Base-by-base conservation (phyloP, 331 rosid species). In the Rosa hybrid region DNA sequence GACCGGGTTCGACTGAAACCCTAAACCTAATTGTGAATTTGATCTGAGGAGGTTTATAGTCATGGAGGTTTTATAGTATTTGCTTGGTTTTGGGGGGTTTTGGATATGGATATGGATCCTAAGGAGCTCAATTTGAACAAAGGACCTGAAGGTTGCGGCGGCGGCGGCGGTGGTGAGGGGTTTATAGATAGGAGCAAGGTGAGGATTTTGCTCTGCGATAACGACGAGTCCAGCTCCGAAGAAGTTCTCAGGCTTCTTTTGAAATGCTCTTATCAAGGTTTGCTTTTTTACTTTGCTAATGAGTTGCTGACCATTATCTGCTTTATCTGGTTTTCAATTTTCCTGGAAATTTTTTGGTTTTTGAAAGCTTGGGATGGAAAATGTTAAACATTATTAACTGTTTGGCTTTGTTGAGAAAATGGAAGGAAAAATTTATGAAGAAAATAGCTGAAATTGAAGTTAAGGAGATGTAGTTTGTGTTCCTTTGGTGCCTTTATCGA, bases 101-200 rank as follows among this genome's bases (percentile, higher is more conserved):
- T 12, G 59, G 59, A 0, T 50, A 64, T 82, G 14, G 84, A 11
- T 56, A 95, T 93, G 97, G 98, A 88, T 76, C 17, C 78, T 60
- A 85, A 76, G 83, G 91, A 78, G 71, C 62, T 90, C 75, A 88
- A 87, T 90, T 89, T 95, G 87, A 91, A 86, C 79, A 88, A 78
- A 70, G 92, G 87, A 57, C 77, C 59, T 67, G 90, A 78, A 53
- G 87, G 56, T 69, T 88, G 83, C 8, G 89, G 80, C 16, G 89
- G 77, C 45, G 78, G 85, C 51, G 84, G 80, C 71, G 84, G 79
- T 27, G 90, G 91, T 30, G 99, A 92, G 69, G 97, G 93, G 39
- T 92, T 93, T 69, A 89, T 96, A 74, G 98, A 96, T 72, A 86
- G 99, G 84, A 96, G 97, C 83, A 93, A 90, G 81, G 99, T 96